phyloP scores from a whole-genome alignment of 768 basidiomycete genomes.

The Hygrophoropsis aurantiaca region DNA sequence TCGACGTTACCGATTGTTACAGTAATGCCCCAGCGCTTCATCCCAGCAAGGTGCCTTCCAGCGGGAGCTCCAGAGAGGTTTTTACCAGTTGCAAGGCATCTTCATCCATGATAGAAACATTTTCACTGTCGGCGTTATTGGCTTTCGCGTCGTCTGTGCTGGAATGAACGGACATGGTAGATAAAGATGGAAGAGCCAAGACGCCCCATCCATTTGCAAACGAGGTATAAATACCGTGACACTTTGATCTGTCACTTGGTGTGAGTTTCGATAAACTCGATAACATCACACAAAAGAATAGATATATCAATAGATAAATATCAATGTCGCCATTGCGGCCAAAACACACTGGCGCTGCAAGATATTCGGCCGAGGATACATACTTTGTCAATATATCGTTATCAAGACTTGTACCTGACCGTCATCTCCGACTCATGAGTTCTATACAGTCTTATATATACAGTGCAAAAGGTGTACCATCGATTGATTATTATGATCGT shows the following conservation, averaged over 20 bases:
- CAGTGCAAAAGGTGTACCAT: too few species aligned
- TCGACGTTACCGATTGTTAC: conserved; percentile 70
- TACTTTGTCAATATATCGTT: too few species aligned
- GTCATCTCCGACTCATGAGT: too few species aligned
- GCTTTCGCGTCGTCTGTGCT: conserved; percentile 11
- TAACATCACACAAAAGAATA: conserved; percentile 9
- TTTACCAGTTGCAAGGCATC: conserved; percentile 64
- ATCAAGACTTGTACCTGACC: too few species aligned
- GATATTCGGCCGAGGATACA: too few species aligned
- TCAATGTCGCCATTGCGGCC: too few species aligned
- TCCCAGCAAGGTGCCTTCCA: conserved; percentile 29
- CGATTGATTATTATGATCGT: too few species aligned
- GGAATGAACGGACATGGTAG: conserved; percentile 21
- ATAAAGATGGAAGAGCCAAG: neutral
- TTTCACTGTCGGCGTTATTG: conserved; percentile 22
- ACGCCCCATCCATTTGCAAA: neutral
- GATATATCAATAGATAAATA: too few species aligned
- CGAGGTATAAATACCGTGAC: conserved; percentile 28
- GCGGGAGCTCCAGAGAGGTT: conserved; percentile 17
- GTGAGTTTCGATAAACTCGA: too few species aligned
- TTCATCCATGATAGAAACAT: conserved; percentile 32
- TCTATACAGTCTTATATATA: too few species aligned
- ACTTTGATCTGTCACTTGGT: conserved; percentile 13
- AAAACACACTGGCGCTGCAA: too few species aligned
- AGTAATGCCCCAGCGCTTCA: conserved; percentile 29